These are phyloP conservation scores for Salix brachista DNA, from an alignment of 345 rosid species.

Conservation along the genomic window DNA sequence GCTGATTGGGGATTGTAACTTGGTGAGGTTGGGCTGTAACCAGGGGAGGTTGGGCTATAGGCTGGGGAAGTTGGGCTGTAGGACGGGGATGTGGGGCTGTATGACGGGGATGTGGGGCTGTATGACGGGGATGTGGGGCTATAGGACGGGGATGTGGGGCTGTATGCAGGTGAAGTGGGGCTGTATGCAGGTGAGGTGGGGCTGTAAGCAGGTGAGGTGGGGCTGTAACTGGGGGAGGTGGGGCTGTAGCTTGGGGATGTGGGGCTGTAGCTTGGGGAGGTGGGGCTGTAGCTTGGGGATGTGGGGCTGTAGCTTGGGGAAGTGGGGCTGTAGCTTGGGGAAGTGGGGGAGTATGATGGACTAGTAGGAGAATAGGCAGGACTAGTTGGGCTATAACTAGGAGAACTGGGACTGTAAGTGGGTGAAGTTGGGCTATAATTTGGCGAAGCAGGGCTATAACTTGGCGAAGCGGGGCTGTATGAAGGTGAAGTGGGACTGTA, in stretches of 20 bases:
- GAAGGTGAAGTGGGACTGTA: slow-evolving; percentile 75
- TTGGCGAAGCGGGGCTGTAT: slow-evolving; percentile 81
- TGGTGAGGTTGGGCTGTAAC: slow-evolving; percentile 31
- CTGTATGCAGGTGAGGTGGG: slow-evolving; percentile 83
- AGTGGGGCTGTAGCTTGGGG: slow-evolving; percentile 63
- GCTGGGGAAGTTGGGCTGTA: slow-evolving; percentile 28
- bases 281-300: slow-evolving; percentile 74
- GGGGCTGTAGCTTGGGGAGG: slow-evolving; percentile 72
- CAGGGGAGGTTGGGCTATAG: slow-evolving; percentile 26
- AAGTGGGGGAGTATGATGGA: slow-evolving; percentile 52
- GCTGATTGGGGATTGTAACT: slow-evolving; percentile 87
- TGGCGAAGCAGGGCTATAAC: slow-evolving; percentile 80
- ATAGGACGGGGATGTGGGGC: slow-evolving; percentile 81
- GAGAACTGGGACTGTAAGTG: slow-evolving; percentile 82
- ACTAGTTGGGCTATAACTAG: slow-evolving; percentile 77
- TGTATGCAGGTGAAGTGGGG: slow-evolving; percentile 80
- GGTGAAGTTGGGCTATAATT: slow-evolving; percentile 89
- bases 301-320: slow-evolving; percentile 82
- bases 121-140: slow-evolving; percentile 75
- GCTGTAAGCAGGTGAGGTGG: slow-evolving; percentile 76
- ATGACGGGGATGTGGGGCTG: slow-evolving; percentile 71
- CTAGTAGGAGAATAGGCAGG: slow-evolving; percentile 75
- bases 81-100: slow-evolving; percentile 33
- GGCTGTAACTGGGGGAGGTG: slow-evolving; percentile 67
- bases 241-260: slow-evolving; percentile 78